Percentiles rank a stretch among this genome's conserved stretches.
Conservation (phyloP, 257 asterid genomes). For the Gardenia jasminoides region DNA sequence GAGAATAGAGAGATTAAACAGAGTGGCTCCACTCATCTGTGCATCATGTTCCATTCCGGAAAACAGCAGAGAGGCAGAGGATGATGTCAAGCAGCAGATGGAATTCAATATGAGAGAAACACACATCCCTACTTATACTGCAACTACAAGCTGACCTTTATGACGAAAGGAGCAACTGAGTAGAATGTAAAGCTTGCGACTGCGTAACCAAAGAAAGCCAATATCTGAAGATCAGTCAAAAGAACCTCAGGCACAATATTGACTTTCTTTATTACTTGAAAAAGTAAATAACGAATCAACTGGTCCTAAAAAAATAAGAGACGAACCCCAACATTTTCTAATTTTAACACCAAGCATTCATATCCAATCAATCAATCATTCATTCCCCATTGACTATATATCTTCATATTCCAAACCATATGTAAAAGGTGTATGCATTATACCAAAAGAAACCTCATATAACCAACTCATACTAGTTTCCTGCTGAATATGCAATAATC, state of each 20-base stretch:
- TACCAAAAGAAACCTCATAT: neutral
- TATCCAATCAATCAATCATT: neutral
- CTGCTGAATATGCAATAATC: neutral
- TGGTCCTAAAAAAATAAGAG: neutral
- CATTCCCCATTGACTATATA: neutral
- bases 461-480: neutral
- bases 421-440: neutral
- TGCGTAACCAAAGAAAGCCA: conserved; percentile 44
- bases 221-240: conserved; percentile 35
- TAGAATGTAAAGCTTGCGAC: conserved; percentile 53
- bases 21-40: conserved; percentile 76
- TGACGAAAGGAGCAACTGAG: conserved; percentile 46
- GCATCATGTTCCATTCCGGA: too few species aligned
- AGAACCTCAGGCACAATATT: neutral
- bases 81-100: neutral
- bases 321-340: neutral
- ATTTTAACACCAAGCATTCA: neutral
- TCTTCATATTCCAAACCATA: neutral
- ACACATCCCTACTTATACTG: neutral
- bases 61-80: neutral
- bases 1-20: conserved; percentile 72
- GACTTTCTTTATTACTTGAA: too few species aligned
- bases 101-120: neutral
- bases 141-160: conserved; percentile 33
- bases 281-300: neutral